Evolutionary conservation across 202 grass and related monocot genomes (phyloP), one percentile per base, ranked within the genome.

Genomic region (Elaeis oleifera): DNA sequence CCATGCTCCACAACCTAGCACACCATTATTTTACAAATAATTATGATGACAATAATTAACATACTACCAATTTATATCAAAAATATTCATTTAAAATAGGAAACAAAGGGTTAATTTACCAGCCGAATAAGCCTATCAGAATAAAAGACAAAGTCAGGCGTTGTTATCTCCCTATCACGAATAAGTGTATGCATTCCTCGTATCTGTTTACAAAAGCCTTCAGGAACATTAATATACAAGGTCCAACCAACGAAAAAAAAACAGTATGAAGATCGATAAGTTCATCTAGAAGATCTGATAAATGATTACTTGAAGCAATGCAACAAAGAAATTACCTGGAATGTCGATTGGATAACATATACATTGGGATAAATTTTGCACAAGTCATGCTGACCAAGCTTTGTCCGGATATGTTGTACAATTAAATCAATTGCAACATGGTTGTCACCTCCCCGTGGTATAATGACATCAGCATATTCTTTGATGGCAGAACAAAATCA

Each of bases 161-260:
- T 99, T 79, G 94, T 86, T 59, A 99, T 84, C 23, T 92, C 82
- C 72, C 76, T 81, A 32, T 92, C 94, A 79, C 94, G 82, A 71
- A 99, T 99, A 60, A 99, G 84, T 49, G 94, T 99, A 84, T 99
- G 94, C 94, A 99, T 99, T 81, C 94, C 94, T 76, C 85, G 78
- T 67, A 99, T 92, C 94, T 99, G 79, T 58, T n/a, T n/a, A 73
- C 75, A 81, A 65, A 57, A 52, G 76, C 22, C 70, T 31, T 64
- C 32, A 54, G 26, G 81, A 51, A 16, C 21, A 68, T 52, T 50
- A 61, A 51, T 51, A 58, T 70, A 7, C 50, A 18, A 76, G 52
- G 59, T 48, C 56, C 18, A 63, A 36, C 11, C 32, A 18, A 53
- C n/a, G 60, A 58, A 21, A 26, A 19, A 51, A 16, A 63, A 7